These are phyloP conservation scores for Lentinus brumalis DNA, from an alignment of 768 basidiomycete species.

Conservation along the genomic window DNA sequence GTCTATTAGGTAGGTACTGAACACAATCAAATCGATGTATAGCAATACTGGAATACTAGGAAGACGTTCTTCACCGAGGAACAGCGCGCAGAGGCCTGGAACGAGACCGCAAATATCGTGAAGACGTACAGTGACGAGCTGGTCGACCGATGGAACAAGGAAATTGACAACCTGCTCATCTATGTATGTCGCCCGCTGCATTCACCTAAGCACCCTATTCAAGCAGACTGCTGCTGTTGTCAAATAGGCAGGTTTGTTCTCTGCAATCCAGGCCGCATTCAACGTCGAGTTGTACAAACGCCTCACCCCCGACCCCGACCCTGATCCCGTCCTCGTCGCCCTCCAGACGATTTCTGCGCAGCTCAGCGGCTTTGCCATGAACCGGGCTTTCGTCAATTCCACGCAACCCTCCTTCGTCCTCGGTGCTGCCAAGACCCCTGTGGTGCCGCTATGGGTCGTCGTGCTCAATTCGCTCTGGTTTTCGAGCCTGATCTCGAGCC, in stretches of 20 bases:
- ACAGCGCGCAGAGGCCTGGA: neutral
- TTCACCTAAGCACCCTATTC: too few species aligned
- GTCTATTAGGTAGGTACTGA: too few species aligned
- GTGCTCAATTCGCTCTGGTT: too few species aligned
- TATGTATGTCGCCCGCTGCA: neutral
- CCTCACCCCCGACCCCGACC: neutral
- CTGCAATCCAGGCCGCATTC: slow-evolving; percentile 3
- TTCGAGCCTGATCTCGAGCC: too few species aligned
- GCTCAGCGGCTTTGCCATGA: slow-evolving; percentile 1
- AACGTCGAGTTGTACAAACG: slow-evolving; percentile 5
- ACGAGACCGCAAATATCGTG: neutral
- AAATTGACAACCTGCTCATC: neutral
- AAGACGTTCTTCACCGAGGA: neutral
- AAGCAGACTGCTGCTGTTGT: too few species aligned
- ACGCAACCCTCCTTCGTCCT: neutral
- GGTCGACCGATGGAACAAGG: neutral
- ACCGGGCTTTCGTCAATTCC: neutral
- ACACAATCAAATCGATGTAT: too few species aligned
- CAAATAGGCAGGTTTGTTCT: neutral
- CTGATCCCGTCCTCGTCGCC: neutral
- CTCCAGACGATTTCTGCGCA: neutral
- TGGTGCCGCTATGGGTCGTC: neutral
- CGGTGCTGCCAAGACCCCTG: neutral
- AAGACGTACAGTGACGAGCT: neutral
- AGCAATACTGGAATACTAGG: too few species aligned